phyloP scores from a whole-genome alignment of 2,329 filamentous ascomycete species.

The Diaporthe sp. region DNA sequence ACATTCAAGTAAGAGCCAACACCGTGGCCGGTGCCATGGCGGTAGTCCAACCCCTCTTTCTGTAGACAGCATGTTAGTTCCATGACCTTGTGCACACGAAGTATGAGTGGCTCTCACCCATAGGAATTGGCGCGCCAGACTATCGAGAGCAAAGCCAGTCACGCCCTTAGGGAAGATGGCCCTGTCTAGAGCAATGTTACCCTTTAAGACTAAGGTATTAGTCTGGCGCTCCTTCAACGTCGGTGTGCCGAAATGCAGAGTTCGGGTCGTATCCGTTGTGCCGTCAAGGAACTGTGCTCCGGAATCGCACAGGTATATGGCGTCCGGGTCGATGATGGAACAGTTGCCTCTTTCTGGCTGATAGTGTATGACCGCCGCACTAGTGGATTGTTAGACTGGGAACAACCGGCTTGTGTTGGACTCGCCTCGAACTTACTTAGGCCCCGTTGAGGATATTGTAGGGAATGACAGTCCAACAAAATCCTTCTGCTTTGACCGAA shows the following conservation, averaged over 20 bases:
- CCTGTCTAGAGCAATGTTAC: slow-evolving; percentile 88
- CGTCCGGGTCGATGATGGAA: slow-evolving; percentile 83
- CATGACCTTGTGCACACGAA: slow-evolving; percentile 9
- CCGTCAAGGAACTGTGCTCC: slow-evolving; percentile 97
- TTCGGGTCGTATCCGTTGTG: slow-evolving; percentile 95
- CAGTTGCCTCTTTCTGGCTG: slow-evolving; percentile 87
- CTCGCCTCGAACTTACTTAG: slow-evolving; percentile 64
- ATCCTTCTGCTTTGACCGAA: slow-evolving; percentile 75
- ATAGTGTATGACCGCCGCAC: slow-evolving; percentile 97
- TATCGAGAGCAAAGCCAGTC: slow-evolving; percentile 91
- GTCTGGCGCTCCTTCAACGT: slow-evolving; percentile 86
- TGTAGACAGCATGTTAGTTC: slow-evolving; percentile 48
- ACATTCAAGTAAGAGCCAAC: slow-evolving; percentile 97
- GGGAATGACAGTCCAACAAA: slow-evolving; percentile 94
- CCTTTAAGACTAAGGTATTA: slow-evolving; percentile 95
- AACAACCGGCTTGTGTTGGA: neutral
- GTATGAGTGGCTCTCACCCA: slow-evolving; percentile 71
- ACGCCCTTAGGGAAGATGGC: slow-evolving; percentile 95
- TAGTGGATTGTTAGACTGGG: slow-evolving; percentile 51
- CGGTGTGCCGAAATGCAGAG: slow-evolving; percentile 90
- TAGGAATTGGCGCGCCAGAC: slow-evolving; percentile 88
- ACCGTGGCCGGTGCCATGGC: slow-evolving; percentile 96
- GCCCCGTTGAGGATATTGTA: slow-evolving; percentile 94
- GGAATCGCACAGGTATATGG: slow-evolving; percentile 95
- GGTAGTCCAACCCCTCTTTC: slow-evolving; percentile 88